These are phyloP conservation scores for Crithidia acanthocephali DNA, from an alignment of 208 protist genomes.

Conservation along the genomic window DNA sequence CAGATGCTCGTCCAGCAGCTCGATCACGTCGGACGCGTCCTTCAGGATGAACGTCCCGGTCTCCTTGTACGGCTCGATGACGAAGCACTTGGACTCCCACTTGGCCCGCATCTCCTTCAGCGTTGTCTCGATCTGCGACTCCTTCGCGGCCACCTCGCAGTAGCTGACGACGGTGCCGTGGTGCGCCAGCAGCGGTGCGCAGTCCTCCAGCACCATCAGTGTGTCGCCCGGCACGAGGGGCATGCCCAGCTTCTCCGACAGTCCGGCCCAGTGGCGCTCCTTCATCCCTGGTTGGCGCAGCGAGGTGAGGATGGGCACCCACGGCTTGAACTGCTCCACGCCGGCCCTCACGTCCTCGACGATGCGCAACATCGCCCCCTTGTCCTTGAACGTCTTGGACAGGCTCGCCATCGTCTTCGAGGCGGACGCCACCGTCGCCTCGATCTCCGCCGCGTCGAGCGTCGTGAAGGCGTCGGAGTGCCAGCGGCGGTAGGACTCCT, in stretches of 20 bases:
- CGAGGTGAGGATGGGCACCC: constrained; percentile 94
- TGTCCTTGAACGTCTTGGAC: constrained; percentile 94
- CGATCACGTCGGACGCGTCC: constrained; percentile 91
- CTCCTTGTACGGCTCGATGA: constrained; percentile 93
- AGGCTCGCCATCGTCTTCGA: constrained; percentile 92
- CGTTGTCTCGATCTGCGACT: constrained; percentile 96
- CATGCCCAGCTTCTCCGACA: constrained; percentile 92
- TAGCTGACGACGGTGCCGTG: constrained; percentile 91
- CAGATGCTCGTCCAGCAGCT: constrained; percentile 96
- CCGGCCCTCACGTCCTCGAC: constrained; percentile 84
- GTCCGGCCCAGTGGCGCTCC: constrained; percentile 94
- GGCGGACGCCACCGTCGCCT: constrained; percentile 80
- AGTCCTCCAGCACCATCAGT: constrained; percentile 88
- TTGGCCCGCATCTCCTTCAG: constrained; percentile 97
- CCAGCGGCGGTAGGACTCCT: constrained; percentile 93
- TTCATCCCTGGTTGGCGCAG: constrained; percentile 97
- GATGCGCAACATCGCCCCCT: constrained; percentile 88
- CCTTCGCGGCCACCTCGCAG: constrained; percentile 97
- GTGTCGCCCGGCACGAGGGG: constrained; percentile 90
- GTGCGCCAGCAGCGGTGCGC: constrained; percentile 79
- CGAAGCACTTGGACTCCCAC: constrained; percentile 93
- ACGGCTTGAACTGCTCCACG: constrained; percentile 96
- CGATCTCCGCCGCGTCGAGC: constrained; percentile 95
- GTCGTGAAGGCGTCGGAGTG: constrained; percentile 94
- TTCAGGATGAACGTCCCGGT: constrained; percentile 96